phyloP scores from a whole-genome alignment of 805 yeast genomes.

The Yarrowia sp. region DNA sequence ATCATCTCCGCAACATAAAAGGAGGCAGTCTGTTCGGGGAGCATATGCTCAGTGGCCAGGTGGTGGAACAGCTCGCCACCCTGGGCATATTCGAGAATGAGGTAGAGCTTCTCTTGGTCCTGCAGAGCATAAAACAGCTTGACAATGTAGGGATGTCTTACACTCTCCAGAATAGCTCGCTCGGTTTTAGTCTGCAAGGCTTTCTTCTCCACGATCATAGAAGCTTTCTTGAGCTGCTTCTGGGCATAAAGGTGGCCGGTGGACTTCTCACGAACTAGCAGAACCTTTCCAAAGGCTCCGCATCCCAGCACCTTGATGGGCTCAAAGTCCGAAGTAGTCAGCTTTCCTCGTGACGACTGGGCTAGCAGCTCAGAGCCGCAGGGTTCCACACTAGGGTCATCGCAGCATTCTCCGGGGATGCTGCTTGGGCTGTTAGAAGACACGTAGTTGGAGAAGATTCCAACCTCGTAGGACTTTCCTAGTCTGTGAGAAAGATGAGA shows the following conservation, averaged over 20 bases:
- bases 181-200: conserved; percentile 83
- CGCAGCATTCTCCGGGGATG: conserved; percentile 10
- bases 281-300: conserved; percentile 89
- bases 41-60: conserved; percentile 57
- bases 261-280: conserved; percentile 69
- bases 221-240: conserved; percentile 83
- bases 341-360: conserved; percentile 42
- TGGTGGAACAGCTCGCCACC: conserved; percentile 87
- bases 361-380: conserved; percentile 16
- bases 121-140: conserved; percentile 84
- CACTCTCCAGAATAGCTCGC: conserved; percentile 70
- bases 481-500: conserved; percentile 45
- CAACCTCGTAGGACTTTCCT: conserved; percentile 62
- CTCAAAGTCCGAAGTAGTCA: conserved; percentile 62
- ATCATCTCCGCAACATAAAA: conserved; percentile 84
- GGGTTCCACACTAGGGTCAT: conserved; percentile 24
- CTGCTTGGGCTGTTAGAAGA: conserved; percentile 42
- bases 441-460: conserved; percentile 54
- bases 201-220: conserved; percentile 65
- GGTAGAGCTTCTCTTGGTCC: conserved; percentile 75
- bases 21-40: conserved; percentile 69
- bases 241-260: conserved; percentile 80
- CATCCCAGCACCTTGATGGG: conserved; percentile 80
- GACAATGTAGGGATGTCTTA: conserved; percentile 82
- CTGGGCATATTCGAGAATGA: conserved; percentile 79